Evolutionary conservation across 192 early-diverging fungal genomes (phyloP).

Genomic region (Mortierella antarctica): DNA sequence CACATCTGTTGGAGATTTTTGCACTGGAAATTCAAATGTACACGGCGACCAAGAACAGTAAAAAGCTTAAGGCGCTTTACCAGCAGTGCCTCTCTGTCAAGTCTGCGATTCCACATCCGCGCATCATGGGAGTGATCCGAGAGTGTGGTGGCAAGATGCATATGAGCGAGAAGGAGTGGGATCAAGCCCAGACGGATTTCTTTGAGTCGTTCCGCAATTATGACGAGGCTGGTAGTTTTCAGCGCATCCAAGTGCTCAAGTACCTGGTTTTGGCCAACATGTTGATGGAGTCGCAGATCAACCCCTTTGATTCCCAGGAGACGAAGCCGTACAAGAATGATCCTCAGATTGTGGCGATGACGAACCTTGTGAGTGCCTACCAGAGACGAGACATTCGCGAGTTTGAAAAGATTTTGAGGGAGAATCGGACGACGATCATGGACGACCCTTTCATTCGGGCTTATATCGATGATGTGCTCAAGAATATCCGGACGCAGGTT

Average conservation of each 20-base stretch:
- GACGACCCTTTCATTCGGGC: constrained; percentile 89
- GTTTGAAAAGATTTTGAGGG: constrained; percentile 88
- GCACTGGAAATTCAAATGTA: constrained; percentile 98
- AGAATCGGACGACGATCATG: constrained; percentile 81
- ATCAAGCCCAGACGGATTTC: constrained; percentile 91
- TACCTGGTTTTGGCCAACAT: constrained; percentile 96
- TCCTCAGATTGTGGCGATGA: constrained; percentile 93
- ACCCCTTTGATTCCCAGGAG: constrained; percentile 97
- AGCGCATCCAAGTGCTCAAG: constrained; percentile 94
- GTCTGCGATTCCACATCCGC: constrained; percentile 95
- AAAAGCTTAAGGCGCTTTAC: constrained; percentile 91
- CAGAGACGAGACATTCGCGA: constrained; percentile 87
- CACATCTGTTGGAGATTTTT: constrained; percentile 92
- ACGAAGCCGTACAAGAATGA: constrained; percentile 97
- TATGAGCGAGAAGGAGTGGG: constrained; percentile 96
- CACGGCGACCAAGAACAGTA: constrained; percentile 85
- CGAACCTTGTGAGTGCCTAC: constrained; percentile 89
- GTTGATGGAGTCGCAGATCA: constrained; percentile 95
- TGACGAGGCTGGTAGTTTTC: constrained; percentile 94
- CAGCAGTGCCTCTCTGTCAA: constrained; percentile 88
- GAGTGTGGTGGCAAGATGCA: constrained; percentile 99
- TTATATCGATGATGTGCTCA: constrained; percentile 92
- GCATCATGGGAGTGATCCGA: constrained; percentile 96
- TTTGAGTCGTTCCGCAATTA: constrained; percentile 99
- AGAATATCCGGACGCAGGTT: constrained; percentile 94